Conservation (phyloP, 2,329 filamentous ascomycete genomes). For the Lachnellula occidentalis region DNA sequence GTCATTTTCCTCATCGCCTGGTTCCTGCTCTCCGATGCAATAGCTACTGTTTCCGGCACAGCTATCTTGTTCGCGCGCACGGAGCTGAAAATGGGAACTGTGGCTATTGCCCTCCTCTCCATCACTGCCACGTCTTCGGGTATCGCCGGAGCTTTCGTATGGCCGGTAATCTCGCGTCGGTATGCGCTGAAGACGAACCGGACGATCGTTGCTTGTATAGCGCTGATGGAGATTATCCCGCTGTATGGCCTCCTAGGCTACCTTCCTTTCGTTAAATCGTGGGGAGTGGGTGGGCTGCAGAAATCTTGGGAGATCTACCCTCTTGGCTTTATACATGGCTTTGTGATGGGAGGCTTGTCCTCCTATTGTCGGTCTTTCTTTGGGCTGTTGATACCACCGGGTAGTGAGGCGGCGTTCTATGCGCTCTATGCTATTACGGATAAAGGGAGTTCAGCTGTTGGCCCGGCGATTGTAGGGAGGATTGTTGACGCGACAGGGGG, state of each 20-base stretch:
- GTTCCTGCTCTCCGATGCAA: constrained; percentile 90
- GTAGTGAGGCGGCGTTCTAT: constrained; percentile 92
- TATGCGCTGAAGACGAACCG: constrained; percentile 70
- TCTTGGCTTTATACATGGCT: constrained; percentile 81
- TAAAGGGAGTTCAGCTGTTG: constrained; percentile 91
- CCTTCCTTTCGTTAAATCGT: constrained; percentile 67
- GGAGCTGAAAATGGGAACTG: constrained; percentile 80
- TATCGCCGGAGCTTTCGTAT: constrained; percentile 81
- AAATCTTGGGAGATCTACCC: constrained; percentile 96
- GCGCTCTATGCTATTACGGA: constrained; percentile 95
- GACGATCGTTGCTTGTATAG: constrained; percentile 84
- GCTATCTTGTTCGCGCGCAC: constrained; percentile 96
- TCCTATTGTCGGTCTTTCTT: constrained; percentile 89
- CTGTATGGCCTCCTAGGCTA: constrained; percentile 87
- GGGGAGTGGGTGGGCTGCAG: constrained; percentile 77
- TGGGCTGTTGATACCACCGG: constrained; percentile 86
- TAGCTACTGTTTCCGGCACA: constrained; percentile 89
- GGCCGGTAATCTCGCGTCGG: constrained; percentile 69
- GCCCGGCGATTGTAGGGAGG: constrained; percentile 83
- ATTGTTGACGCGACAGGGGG: constrained; percentile 81
- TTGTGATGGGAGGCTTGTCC: constrained; percentile 87
- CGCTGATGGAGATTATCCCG: constrained; percentile 85
- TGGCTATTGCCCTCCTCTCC: constrained; percentile 84
- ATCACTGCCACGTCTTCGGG: constrained; percentile 83
- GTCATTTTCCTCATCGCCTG: constrained; percentile 77